Conservation (phyloP, 179 eudicot species). For the Spergularia azorica region DNA sequence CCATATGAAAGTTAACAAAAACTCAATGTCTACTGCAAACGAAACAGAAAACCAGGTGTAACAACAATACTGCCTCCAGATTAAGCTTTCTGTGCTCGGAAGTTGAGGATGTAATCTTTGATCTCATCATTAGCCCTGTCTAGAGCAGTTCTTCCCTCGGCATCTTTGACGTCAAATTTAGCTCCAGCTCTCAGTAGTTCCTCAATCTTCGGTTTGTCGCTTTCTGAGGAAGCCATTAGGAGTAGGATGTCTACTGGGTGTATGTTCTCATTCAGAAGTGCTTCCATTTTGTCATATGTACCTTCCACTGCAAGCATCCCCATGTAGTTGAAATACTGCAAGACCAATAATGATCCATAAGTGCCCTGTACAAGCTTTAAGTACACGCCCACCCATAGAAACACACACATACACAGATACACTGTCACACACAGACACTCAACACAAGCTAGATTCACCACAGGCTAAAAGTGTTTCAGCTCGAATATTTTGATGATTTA, state of each 20-base stretch:
- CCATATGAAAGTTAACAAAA: too few relatives aligned
- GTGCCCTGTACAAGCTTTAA: neutral
- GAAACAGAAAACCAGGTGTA: neutral
- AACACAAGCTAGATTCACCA: too few relatives aligned
- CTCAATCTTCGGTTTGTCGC: conserved; percentile 86
- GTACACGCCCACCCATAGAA: neutral
- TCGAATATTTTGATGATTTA: too few relatives aligned
- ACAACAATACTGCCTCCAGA: neutral
- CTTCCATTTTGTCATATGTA: conserved; percentile 88
- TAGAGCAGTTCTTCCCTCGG: conserved; percentile 76
- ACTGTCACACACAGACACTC: too few relatives aligned
- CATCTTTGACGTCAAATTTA: conserved; percentile 62
- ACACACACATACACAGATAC: too few relatives aligned
- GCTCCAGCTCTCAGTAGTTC: conserved; percentile 89
- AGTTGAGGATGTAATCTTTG: conserved; percentile 65
- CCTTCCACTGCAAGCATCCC: conserved; percentile 99
- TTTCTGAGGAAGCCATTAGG: conserved; percentile 84
- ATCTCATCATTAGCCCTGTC: conserved; percentile 66
- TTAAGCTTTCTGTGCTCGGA: conserved; percentile 56
- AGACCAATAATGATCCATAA: neutral
- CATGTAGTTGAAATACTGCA: conserved; percentile 96
- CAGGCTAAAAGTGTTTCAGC: too few relatives aligned
- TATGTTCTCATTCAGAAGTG: conserved; percentile 68
- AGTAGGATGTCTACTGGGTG: conserved; percentile 89
- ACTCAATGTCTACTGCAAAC: conserved; percentile 4